Percentiles rank a stretch among this genome's conserved stretches.
phyloP scores from a whole-genome alignment of 139 green algal species.

The Zygnema circumcarinatum region DNA sequence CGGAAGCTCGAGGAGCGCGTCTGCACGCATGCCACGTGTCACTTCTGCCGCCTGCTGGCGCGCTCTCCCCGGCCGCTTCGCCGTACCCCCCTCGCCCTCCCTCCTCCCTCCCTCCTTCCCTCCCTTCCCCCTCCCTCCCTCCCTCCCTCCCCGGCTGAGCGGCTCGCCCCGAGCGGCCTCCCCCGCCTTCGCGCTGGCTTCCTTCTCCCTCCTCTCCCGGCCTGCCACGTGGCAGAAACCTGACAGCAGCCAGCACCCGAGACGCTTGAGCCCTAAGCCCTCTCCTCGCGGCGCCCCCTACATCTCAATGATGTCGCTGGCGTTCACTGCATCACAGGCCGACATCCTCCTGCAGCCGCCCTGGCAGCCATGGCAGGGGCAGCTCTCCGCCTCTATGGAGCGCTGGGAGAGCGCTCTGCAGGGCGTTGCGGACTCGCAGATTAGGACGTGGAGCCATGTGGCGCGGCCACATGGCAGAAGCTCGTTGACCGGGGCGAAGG shows the following conservation, averaged over 20 bases:
- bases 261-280: too few relatives aligned
- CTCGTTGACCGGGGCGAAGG: too few relatives aligned
- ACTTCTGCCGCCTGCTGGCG: background rate
- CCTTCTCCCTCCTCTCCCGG: too few relatives aligned
- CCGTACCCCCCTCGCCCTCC: background rate
- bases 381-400: background rate
- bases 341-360: background rate
- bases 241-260: too few relatives aligned
- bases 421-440: background rate
- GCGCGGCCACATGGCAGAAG: background rate
- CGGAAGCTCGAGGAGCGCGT: too few relatives aligned
- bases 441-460: background rate
- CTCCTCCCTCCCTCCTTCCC: background rate
- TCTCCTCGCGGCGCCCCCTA: background rate
- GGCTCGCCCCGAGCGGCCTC: too few relatives aligned
- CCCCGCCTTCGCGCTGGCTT: too few relatives aligned
- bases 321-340: background rate
- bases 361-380: background rate
- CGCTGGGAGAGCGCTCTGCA: background rate
- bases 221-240: too few relatives aligned
- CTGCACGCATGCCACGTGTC: too few relatives aligned
- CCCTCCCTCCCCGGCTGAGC: background rate
- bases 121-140: conserved; percentile 1
- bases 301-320: background rate
- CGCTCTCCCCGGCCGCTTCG: background rate